Percentiles rank a stretch among this genome's conserved stretches.
phyloP scores from a whole-genome alignment of 106 monocot genomes.

The Dendrobium huoshanense region DNA sequence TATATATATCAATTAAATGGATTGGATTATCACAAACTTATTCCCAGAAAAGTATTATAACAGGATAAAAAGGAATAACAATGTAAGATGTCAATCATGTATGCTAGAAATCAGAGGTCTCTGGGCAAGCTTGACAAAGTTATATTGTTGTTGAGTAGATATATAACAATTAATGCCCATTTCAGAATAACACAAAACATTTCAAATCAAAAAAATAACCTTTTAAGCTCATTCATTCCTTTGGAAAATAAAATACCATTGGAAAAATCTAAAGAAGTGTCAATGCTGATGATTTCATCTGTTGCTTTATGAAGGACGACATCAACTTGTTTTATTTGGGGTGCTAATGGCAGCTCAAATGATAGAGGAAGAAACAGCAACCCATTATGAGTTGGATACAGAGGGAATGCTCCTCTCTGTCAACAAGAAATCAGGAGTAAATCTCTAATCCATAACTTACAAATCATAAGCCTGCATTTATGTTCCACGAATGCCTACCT shows the following conservation, averaged over 20 bases:
- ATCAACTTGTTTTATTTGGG: slow-evolving; percentile 73
- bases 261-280: slow-evolving; percentile 39
- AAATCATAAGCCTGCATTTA: slow-evolving; percentile 1
- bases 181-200: background rate
- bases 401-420: slow-evolving; percentile 93
- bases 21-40: background rate
- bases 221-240: slow-evolving; percentile 69
- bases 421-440: slow-evolving; percentile 15
- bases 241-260: slow-evolving; percentile 59
- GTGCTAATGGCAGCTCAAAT: slow-evolving; percentile 63
- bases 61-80: background rate
- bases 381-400: slow-evolving; percentile 59
- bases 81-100: background rate
- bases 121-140: background rate
- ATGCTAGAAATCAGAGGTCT: background rate
- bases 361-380: slow-evolving; percentile 76
- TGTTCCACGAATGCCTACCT: slow-evolving; percentile 41
- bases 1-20: background rate
- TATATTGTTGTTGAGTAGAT: background rate
- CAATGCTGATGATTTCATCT: slow-evolving; percentile 79
- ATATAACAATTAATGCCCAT: background rate
- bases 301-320: slow-evolving; percentile 93
- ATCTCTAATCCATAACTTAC: slow-evolving; percentile 4
- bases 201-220: slow-evolving; percentile 31
- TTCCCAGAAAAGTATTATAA: background rate